Base-by-base conservation (phyloP, 2,329 filamentous ascomycete genomes). In the Cytospora schulzeri region DNA sequence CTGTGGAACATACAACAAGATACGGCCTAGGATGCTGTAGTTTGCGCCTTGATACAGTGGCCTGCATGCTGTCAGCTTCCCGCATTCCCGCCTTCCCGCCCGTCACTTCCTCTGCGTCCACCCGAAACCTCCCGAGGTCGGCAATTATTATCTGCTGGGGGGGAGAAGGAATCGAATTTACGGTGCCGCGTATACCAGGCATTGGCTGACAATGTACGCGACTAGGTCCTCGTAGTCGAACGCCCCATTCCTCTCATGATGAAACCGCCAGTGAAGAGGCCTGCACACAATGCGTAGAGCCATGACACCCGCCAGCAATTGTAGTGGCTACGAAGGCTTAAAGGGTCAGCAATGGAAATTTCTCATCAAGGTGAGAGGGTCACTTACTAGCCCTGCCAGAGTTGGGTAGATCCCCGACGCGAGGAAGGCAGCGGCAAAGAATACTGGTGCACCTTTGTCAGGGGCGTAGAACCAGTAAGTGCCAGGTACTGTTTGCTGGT, bases 21-120 rank as follows among this genome's bases (percentile, higher is more conserved):
- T 77, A 2, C 87, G 82, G 4, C 83, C 83, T 60, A 90, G 83
- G 65, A 88, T 79, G 70, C 87, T 83, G 74, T 89, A 90, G 75
- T 89, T 88, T 65, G 83, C 81, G 4, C 87, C 81, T 66, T 88
- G 85, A 58, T 88, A 82, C 4, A 89, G 76, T 0, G 88, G 87
- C 3, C 84, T 85, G 63, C 15, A 3, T 33, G 50, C 3, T 52
- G 55, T 67, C 17, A 65, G 50, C 17, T 64, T n/a, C n/a, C n/a
- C n/a, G n/a, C n/a, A n/a, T n/a, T n/a, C n/a, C n/a, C n/a, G n/a
- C n/a, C n/a, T n/a, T 9, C 52, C 52, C 11, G 22, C 17, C 14
- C 2, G 29, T 29, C 4, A 35, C 29, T 19, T 0, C 52, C 4
- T 22, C 15, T 57, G 7, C 26, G 31, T 3, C 31, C 31, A 33